Evolutionary conservation across 768 basidiomycete species (phyloP).

Genomic region (Serendipita vermifera): DNA sequence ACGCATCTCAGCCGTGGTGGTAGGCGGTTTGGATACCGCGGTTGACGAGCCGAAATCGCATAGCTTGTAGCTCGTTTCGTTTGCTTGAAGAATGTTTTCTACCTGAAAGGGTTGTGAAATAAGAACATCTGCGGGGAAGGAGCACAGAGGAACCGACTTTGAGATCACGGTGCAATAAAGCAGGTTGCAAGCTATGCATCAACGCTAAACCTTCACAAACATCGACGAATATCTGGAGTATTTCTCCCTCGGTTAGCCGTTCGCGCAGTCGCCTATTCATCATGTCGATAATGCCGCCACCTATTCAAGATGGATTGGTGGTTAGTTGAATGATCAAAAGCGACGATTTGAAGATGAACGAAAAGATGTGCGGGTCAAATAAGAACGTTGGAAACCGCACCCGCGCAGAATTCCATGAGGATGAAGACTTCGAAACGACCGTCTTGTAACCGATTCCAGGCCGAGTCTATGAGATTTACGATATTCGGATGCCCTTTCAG

Average conservation of each 20-base stretch:
- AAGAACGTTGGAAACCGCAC: conserved; percentile 29
- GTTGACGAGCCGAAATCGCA: conserved; percentile 97
- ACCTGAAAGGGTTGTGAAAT: conserved; percentile 32
- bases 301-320: conserved; percentile 29
- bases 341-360: background rate
- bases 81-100: conserved; percentile 91
- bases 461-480: conserved; percentile 90
- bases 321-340: background rate
- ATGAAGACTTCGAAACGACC: conserved; percentile 93
- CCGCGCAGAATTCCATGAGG: conserved; percentile 95
- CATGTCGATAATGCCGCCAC: conserved; percentile 98
- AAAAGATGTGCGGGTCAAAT: background rate
- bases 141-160: conserved; percentile 32
- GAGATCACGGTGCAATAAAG: conserved; percentile 90
- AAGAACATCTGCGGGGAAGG: background rate
- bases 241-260: conserved; percentile 88
- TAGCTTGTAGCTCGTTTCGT: conserved; percentile 74
- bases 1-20: conserved; percentile 71
- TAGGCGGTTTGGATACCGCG: conserved; percentile 59
- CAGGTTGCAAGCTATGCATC: conserved; percentile 87
- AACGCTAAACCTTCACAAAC: conserved; percentile 93
- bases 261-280: conserved; percentile 95
- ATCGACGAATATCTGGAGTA: conserved; percentile 94
- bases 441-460: conserved; percentile 72
- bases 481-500: conserved; percentile 91